Percentiles rank a stretch among this genome's conserved stretches.
Conservation (phyloP, 805 yeast genomes). For the Candida nitratophila region DNA sequence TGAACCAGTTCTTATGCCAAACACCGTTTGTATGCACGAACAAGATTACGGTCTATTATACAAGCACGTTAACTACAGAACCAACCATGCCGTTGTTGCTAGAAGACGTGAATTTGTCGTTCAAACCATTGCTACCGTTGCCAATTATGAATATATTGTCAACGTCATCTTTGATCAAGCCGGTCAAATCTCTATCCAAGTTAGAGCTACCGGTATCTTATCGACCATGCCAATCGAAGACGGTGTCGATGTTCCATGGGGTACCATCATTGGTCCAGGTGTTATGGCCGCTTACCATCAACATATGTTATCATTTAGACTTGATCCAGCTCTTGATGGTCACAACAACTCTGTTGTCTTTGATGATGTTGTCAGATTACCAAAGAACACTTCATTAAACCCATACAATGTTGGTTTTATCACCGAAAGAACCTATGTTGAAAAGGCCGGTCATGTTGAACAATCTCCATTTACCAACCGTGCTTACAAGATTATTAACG, state of each 20-base stretch:
- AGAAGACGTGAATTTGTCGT: slow-evolving; percentile 75
- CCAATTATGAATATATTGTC: slow-evolving; percentile 74
- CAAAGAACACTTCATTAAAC: slow-evolving; percentile 44
- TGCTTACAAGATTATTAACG: slow-evolving; percentile 69
- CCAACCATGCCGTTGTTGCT: slow-evolving; percentile 59
- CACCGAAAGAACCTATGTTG: slow-evolving; percentile 55
- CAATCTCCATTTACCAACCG: slow-evolving; percentile 73
- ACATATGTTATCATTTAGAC: slow-evolving; percentile 71
- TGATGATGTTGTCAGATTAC: slow-evolving; percentile 63
- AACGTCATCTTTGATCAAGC: slow-evolving; percentile 70
- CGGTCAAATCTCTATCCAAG: slow-evolving; percentile 71
- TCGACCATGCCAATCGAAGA: slow-evolving; percentile 80
- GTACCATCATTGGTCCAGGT: slow-evolving; percentile 72
- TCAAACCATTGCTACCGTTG: slow-evolving; percentile 79
- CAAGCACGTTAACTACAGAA: slow-evolving; percentile 78
- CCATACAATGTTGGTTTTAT: slow-evolving; percentile 67
- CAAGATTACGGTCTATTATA: slow-evolving; percentile 70
- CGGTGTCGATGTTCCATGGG: slow-evolving; percentile 60
- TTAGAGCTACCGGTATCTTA: slow-evolving; percentile 80
- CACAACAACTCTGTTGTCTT: slow-evolving; percentile 66
- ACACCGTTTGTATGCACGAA: slow-evolving; percentile 75
- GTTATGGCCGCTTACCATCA: slow-evolving; percentile 83
- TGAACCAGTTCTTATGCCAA: slow-evolving; percentile 54
- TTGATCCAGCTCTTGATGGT: slow-evolving; percentile 80
- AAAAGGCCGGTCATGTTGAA: slow-evolving; percentile 64